Evolutionary conservation across 139 green algal genomes (phyloP).

Genomic region (Chlorella sp.): DNA sequence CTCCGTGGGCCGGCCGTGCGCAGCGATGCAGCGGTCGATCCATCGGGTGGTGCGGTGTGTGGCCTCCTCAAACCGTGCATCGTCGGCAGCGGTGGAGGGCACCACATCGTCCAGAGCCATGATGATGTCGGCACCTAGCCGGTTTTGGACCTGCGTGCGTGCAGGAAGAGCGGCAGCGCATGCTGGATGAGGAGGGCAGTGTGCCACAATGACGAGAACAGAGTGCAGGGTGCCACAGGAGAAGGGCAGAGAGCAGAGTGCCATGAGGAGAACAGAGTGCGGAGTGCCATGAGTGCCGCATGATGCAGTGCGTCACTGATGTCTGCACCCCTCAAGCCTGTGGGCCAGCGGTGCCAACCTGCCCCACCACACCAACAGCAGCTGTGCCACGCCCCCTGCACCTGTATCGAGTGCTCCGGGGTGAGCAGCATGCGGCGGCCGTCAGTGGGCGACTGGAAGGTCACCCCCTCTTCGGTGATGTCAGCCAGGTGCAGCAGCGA

Average conservation of each 20-base stretch:
- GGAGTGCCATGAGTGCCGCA: too few relatives aligned
- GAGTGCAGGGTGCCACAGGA: too few relatives aligned
- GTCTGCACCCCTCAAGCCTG: too few relatives aligned
- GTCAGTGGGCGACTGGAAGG: constrained; percentile 86
- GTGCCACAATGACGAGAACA: too few relatives aligned
- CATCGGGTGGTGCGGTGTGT: constrained; percentile 92
- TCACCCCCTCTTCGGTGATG: constrained; percentile 94
- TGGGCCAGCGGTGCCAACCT: too few relatives aligned
- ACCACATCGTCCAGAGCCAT: constrained; percentile 99
- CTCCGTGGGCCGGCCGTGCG: constrained; percentile 81
- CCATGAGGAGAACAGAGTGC: too few relatives aligned
- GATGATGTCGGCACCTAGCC: constrained; percentile 83
- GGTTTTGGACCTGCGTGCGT: not conserved
- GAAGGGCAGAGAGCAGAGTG: too few relatives aligned
- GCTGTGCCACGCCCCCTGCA: not conserved
- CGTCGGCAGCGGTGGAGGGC: constrained; percentile 55
- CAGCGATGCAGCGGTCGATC: constrained; percentile 96
- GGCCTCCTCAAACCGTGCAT: constrained; percentile 89
- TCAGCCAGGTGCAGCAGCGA: constrained; percentile 91
- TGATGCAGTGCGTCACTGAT: too few relatives aligned
- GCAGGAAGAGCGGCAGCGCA: not conserved
- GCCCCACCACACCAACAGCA: not conserved
- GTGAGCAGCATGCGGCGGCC: constrained; percentile 94
- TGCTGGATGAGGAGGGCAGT: too few relatives aligned
- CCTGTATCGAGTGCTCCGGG: constrained; percentile 87